Evolutionary conservation across 1,284 basidiomycete genomes (phyloP).

Genomic region (Ustilago loliicola): DNA sequence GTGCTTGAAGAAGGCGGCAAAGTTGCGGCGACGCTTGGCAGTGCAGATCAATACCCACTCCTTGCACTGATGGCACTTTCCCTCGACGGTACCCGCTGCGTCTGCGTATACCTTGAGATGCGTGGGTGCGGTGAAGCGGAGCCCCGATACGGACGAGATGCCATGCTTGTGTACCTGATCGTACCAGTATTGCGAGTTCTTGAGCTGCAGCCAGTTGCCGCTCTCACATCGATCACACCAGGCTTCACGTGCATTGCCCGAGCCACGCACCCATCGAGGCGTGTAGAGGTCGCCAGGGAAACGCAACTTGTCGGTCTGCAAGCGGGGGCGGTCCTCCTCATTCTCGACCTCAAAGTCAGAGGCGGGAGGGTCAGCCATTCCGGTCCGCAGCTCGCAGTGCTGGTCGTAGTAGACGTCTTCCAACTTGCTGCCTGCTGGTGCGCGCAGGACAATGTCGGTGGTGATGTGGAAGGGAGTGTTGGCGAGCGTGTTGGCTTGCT

Average conservation of each 20-base stretch:
- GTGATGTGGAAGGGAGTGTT: slow-evolving; percentile 55
- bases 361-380: slow-evolving; percentile 46
- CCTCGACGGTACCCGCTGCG: slow-evolving; percentile 53
- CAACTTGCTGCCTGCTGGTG: slow-evolving; percentile 51
- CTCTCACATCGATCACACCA: slow-evolving; percentile 61
- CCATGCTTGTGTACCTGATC: slow-evolving; percentile 62
- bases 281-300: slow-evolving; percentile 61
- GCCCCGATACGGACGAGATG: slow-evolving; percentile 55
- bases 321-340: slow-evolving; percentile 48
- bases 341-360: slow-evolving; percentile 53
- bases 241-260: slow-evolving; percentile 56
- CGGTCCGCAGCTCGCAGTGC: slow-evolving; percentile 50
- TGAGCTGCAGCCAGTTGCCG: slow-evolving; percentile 61
- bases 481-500: slow-evolving; percentile 46
- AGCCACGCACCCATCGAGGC: slow-evolving; percentile 58
- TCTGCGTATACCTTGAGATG: slow-evolving; percentile 56
- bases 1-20: slow-evolving; percentile 60
- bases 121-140: slow-evolving; percentile 55
- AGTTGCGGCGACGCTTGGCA: slow-evolving; percentile 54
- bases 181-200: slow-evolving; percentile 64
- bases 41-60: slow-evolving; percentile 62
- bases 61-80: slow-evolving; percentile 59
- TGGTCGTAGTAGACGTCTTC: slow-evolving; percentile 60
- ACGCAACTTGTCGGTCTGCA: slow-evolving; percentile 60
- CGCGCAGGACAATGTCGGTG: slow-evolving; percentile 56